Conservation (phyloP, 768 basidiomycete genomes). For the Podaxis sp. region DNA sequence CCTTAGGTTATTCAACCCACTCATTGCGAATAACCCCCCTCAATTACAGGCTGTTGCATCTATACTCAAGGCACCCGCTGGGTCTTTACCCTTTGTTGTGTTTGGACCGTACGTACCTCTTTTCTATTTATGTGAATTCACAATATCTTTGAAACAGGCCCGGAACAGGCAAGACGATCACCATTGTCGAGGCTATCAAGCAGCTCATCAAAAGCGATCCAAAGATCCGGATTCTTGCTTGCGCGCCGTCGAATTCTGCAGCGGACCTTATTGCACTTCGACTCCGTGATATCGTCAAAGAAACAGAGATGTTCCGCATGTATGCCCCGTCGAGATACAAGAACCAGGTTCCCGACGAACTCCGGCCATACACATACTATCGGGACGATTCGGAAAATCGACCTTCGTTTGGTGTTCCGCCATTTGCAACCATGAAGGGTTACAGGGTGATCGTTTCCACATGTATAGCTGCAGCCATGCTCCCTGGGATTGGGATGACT, state of each 20-base stretch:
- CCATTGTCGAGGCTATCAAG: constrained; percentile 58
- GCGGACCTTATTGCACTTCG: constrained; percentile 58
- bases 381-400: constrained; percentile 28
- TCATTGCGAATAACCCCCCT: constrained; percentile 44
- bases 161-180: constrained; percentile 71
- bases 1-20: constrained; percentile 36
- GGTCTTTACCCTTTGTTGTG: constrained; percentile 55
- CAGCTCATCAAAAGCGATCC: constrained; percentile 45
- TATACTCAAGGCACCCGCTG: constrained; percentile 41
- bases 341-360: constrained; percentile 42
- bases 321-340: constrained; percentile 52
- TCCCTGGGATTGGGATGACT: constrained; percentile 54
- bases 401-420: constrained; percentile 37
- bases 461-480: constrained; percentile 60
- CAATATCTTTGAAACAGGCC: neutral
- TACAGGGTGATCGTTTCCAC: constrained; percentile 65
- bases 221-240: constrained; percentile 49
- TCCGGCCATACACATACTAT: constrained; percentile 36
- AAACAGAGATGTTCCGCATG: constrained; percentile 50
- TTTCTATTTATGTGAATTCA: neutral
- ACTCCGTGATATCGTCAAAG: constrained; percentile 29
- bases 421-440: constrained; percentile 32
- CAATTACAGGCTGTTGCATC: constrained; percentile 51
- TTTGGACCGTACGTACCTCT: constrained; percentile 59
- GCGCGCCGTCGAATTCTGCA: constrained; percentile 66